Base-by-base conservation (phyloP, 495 filamentous ascomycete genomes). In the Copromyces sp. region DNA sequence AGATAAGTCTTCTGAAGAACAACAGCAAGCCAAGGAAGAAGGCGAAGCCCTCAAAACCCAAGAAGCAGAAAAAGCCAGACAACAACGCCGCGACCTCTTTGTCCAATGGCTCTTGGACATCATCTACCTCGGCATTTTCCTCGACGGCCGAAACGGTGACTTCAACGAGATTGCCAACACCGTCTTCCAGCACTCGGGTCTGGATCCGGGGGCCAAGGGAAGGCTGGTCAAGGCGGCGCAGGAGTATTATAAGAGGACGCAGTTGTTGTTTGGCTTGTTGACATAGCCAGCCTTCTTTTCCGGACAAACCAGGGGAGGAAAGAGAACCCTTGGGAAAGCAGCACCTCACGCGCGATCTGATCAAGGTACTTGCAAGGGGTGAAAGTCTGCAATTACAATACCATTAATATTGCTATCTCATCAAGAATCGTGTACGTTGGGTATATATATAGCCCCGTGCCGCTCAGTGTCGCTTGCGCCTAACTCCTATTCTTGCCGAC, bases 31-130 rank as follows among this genome's bases (percentile, higher is more conserved):
- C 4, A 39, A 76, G 72, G 14, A 71, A 29, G 69, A 72, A 68
- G 69, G 61, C 32, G 73, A 39, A 39, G 68, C 65, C 4, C 9
- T n/a, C 6, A 38, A 4, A 24, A 70, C 68, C 40, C 20, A 59
- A 59, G 74, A 70, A 40, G 32, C 73, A 39, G n/a, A 80, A 69
- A 37, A 70, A 75, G 69, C 16, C 38, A 14, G 9, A 0, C 76
- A 80, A 41, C 78, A 82, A 29, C 80, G 74, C 9, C 83, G 79
- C 4, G 90, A 92, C 69, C 82, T 87, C 75, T 85, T 88, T 11
- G 85, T 91, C 7, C 95, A 98, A 76, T 86, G 90, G 68, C 84
- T 94, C 29, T 95, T 96, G 75, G 95, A 99, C 77, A 80, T 90
- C 9, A 74, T 88, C 39, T 92, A 94, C 72, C 84, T 98, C 16